A percentile compares a stretch with the other conserved stretches of the same genome.
phyloP scores from a whole-genome alignment of 352 stramenopile genomes.

The Aphanomyces astaci region DNA sequence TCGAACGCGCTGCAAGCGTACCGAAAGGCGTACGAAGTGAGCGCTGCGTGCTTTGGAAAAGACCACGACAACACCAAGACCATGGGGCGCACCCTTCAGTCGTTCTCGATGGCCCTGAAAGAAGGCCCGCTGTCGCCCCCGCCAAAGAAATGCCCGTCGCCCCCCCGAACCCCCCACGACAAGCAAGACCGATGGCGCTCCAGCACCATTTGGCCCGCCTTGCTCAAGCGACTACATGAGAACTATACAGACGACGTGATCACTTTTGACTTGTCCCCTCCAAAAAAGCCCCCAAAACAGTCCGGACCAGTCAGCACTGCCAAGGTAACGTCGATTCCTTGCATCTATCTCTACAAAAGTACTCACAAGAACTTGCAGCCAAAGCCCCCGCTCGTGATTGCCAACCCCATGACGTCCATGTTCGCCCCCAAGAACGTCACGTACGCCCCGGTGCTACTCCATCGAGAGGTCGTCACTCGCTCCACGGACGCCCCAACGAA shows the following conservation, averaged over 20 bases:
- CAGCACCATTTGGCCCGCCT: not conserved
- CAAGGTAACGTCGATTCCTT: too few relatives aligned
- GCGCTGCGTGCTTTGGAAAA: slow-evolving; percentile 8
- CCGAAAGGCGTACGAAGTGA: slow-evolving; percentile 18
- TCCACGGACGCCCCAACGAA: not conserved
- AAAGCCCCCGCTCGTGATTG: not conserved
- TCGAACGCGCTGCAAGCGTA: slow-evolving; percentile 18
- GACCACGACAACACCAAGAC: not conserved
- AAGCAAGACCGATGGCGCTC: slow-evolving; percentile 7
- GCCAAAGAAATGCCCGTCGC: not conserved
- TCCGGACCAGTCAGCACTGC: not conserved
- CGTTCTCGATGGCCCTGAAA: slow-evolving; percentile 1
- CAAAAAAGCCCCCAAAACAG: not conserved
- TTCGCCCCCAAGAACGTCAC: not conserved
- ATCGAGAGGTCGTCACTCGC: not conserved
- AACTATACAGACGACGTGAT: not conserved
- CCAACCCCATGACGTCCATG: not conserved
- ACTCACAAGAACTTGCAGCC: not conserved
- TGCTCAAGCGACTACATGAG: not conserved
- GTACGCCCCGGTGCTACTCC: not conserved
- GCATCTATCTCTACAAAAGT: too few relatives aligned
- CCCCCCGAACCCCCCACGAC: not conserved
- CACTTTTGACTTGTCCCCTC: not conserved
- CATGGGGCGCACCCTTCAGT: not conserved
- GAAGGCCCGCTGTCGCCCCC: not conserved